Evolutionary conservation across 768 basidiomycete species (phyloP), one percentile per base, ranked within the genome.

Genomic region (Sistotremastrum niveocremeum): DNA sequence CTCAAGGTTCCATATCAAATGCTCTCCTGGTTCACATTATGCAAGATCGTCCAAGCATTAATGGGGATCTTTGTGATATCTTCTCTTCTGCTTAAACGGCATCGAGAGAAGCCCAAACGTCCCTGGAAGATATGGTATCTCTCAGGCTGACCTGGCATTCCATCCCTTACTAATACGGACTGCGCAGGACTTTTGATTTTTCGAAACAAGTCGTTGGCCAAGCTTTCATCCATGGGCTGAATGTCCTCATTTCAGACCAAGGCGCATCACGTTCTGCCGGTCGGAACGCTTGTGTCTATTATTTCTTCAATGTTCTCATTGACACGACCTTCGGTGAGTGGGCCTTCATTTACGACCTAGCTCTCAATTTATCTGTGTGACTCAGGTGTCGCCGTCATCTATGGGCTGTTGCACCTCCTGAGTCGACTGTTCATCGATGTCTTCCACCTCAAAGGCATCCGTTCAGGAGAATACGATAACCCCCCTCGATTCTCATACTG

Each of bases 41-140:
- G 32, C 5, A 38, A 88, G 85, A 65, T 81, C 45, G 83, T 90
- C 12, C 87, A 97, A 65, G 84, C 60, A 3, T 70, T 88, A 20
- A 81, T 98, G 81, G 94, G 90, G n/a, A 61, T 90, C 11, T 64
- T 97, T 32, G 91, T 94, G n/a, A 71, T 97, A 33, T 68, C 79
- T 11, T 89, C 88, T 2, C 69, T 97, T 41, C 73, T 97, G 4
- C 79, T 80, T 57, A 98, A 98, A 60, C 71, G 94, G 47, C 84
- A 93, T 47, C 69, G 85, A 53, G 94, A 98, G 65, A 68, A 72
- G 30, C 80, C 79, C 10, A 87, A 80, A 59, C 76, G 94, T 31
- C 84, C 81, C 12, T 98, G 94, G 94, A 70, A 73, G 54, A 94
- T 95, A 65, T 98, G 94, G 89, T 84, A 54, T 2, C 33, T 12